Percentiles rank a stretch among this genome's conserved stretches.
These are phyloP conservation scores for Xylaria arbuscula DNA, from an alignment of 2,329 filamentous ascomycete genomes.

Conservation along the genomic window DNA sequence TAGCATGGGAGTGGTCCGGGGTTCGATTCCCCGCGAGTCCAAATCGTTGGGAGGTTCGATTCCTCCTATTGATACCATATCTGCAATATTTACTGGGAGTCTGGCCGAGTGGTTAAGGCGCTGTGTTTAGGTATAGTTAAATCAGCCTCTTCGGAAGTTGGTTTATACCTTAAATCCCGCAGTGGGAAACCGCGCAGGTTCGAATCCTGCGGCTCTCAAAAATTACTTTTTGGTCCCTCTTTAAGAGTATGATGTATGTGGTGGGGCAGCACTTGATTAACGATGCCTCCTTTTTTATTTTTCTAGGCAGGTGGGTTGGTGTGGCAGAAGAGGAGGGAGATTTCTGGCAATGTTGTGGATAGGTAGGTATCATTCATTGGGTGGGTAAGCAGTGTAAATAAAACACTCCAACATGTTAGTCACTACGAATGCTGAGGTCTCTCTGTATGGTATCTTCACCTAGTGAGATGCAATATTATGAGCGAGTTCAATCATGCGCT, in stretches of 20 bases:
- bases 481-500: too few species aligned
- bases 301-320: too few species aligned
- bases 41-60: slow-evolving; percentile 32
- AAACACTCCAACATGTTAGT: too few species aligned
- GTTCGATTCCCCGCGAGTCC: slow-evolving; percentile 46
- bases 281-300: not conserved
- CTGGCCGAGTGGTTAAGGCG: slow-evolving; percentile 42
- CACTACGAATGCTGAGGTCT: too few species aligned
- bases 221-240: slow-evolving; percentile 1
- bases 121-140: slow-evolving; percentile 36
- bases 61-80: slow-evolving; percentile 33
- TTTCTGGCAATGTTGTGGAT: too few species aligned
- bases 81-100: slow-evolving; percentile 26
- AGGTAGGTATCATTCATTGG: too few species aligned
- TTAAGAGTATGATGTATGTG: not conserved
- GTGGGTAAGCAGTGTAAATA: too few species aligned
- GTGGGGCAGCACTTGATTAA: too few species aligned
- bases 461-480: too few species aligned
- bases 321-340: too few species aligned
- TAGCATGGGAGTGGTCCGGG: slow-evolving; percentile 45
- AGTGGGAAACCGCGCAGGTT: slow-evolving; percentile 41
- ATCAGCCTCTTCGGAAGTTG: not conserved
- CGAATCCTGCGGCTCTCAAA: slow-evolving; percentile 40
- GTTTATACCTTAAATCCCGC: slow-evolving; percentile 35
- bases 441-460: too few species aligned